Percentiles rank a stretch among this genome's conserved stretches.
Evolutionary conservation across 306 rosid species (phyloP).

Genomic region (Trifolium pratense): DNA sequence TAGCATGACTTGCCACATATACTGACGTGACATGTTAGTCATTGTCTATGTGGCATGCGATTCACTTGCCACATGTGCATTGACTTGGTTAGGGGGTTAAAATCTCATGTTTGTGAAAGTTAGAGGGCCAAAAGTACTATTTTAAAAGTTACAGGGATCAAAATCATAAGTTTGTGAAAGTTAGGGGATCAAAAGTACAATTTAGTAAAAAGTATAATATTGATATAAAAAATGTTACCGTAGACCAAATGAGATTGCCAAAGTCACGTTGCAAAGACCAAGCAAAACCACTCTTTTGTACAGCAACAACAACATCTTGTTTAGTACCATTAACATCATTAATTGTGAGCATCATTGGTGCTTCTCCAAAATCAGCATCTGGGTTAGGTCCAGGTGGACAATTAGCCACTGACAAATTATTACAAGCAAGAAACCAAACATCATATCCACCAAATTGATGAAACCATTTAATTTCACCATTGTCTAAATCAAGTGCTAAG

Average conservation of each 20-base stretch:
- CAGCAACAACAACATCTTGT: constrained; percentile 59
- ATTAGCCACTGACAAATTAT: constrained; percentile 41
- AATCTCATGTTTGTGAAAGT: too few relatives aligned
- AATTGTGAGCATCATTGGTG: constrained; percentile 58
- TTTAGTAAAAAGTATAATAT: too few relatives aligned
- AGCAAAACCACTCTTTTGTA: constrained; percentile 69
- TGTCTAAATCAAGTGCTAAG: constrained; percentile 59
- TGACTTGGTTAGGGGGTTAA: too few relatives aligned
- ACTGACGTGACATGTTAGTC: too few relatives aligned
- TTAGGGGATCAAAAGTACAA: too few relatives aligned
- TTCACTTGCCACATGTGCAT: too few relatives aligned
- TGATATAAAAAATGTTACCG: constrained; percentile 26
- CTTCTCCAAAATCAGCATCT: constrained; percentile 74
- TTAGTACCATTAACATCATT: constrained; percentile 40
- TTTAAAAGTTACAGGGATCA: too few relatives aligned
- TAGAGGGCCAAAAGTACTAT: too few relatives aligned
- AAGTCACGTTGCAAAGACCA: constrained; percentile 62
- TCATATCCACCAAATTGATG: constrained; percentile 71
- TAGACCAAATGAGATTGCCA: constrained; percentile 54
- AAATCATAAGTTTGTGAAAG: too few relatives aligned
- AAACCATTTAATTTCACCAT: constrained; percentile 59
- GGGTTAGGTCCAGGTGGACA: constrained; percentile 67
- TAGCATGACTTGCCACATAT: too few relatives aligned
- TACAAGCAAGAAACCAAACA: constrained; percentile 55
- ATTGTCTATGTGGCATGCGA: too few relatives aligned